These are phyloP conservation scores for Fraxinus sp. DNA, from an alignment of 305 asterid genomes.

Conservation along the genomic window DNA sequence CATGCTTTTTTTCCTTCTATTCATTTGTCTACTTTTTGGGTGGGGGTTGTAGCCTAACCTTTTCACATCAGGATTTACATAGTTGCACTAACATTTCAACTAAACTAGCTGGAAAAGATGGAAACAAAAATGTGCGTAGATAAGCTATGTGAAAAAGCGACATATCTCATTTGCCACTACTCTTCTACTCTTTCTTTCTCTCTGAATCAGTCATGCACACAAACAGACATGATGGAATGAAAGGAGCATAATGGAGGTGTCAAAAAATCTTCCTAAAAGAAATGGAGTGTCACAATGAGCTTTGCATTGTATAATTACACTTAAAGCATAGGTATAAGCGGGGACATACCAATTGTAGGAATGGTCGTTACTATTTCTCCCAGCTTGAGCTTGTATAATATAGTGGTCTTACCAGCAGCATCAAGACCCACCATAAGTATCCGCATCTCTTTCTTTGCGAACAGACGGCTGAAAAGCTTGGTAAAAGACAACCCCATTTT, in stretches of 20 bases:
- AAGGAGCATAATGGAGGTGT: not conserved
- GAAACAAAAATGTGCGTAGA: not conserved
- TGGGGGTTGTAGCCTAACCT: not conserved
- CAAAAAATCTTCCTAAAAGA: not conserved
- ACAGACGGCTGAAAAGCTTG: slow-evolving; percentile 48
- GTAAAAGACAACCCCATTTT: slow-evolving; percentile 48
- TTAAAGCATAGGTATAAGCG: not conserved
- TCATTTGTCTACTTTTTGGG: not conserved
- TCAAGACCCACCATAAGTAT: slow-evolving; percentile 54
- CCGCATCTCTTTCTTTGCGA: slow-evolving; percentile 56
- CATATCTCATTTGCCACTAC: not conserved
- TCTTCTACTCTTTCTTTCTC: not conserved
- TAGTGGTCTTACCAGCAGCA: slow-evolving; percentile 56
- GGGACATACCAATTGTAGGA: slow-evolving; percentile 44
- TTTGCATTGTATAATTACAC: not conserved
- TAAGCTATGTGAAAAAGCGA: not conserved
- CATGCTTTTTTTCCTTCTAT: not conserved
- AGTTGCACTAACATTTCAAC: not conserved
- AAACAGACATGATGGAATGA: not conserved
- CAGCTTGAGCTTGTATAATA: slow-evolving; percentile 52
- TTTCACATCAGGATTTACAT: not conserved
- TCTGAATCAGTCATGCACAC: not conserved
- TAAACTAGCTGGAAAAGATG: not conserved
- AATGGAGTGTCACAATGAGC: not conserved
- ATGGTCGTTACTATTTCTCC: slow-evolving; percentile 52